Evolutionary conservation across 768 basidiomycete genomes (phyloP).

Genomic region (Lactarius sanguifluus): DNA sequence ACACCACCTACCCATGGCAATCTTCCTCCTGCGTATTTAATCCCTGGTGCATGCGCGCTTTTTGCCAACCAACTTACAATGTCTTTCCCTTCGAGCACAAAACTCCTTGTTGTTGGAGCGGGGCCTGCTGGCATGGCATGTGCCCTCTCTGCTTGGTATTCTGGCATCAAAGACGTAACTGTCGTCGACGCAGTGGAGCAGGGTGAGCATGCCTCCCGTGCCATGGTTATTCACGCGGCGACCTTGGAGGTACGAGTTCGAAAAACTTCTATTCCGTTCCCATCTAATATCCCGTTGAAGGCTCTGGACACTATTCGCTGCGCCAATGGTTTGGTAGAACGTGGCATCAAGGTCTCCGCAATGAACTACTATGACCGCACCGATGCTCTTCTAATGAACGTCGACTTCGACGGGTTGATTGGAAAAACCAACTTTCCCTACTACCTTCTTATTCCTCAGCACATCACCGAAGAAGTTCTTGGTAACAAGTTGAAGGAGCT

Average conservation of each 20-base stretch:
- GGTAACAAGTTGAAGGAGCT: slow-evolving; percentile 36
- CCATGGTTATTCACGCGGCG: slow-evolving; percentile 49
- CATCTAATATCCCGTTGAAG: slow-evolving; percentile 42
- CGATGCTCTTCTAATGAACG: slow-evolving; percentile 32
- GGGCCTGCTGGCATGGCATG: slow-evolving; percentile 50
- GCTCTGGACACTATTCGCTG: slow-evolving; percentile 47
- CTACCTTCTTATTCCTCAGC: slow-evolving; percentile 45
- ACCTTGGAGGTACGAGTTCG: slow-evolving; percentile 47
- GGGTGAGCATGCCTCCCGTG: slow-evolving; percentile 44
- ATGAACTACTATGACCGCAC: slow-evolving; percentile 37
- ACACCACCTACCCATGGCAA: background rate
- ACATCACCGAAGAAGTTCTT: slow-evolving; percentile 44
- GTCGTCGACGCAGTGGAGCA: slow-evolving; percentile 43
- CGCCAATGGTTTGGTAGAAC: slow-evolving; percentile 40
- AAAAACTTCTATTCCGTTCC: slow-evolving; percentile 10
- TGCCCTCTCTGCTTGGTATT: slow-evolving; percentile 46
- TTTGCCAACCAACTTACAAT: slow-evolving; percentile 14
- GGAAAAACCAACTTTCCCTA: slow-evolving; percentile 47
- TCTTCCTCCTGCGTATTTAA: slow-evolving; percentile 11
- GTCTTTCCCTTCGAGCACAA: slow-evolving; percentile 40
- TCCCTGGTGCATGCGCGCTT: background rate
- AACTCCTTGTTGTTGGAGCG: slow-evolving; percentile 50
- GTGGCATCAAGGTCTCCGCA: slow-evolving; percentile 37
- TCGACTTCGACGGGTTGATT: slow-evolving; percentile 39
- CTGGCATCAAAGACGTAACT: slow-evolving; percentile 44